Evolutionary conservation across 2,329 filamentous ascomycete species (phyloP), one percentile per base, ranked within the genome.

Genomic region (Rutstroemia sp.): DNA sequence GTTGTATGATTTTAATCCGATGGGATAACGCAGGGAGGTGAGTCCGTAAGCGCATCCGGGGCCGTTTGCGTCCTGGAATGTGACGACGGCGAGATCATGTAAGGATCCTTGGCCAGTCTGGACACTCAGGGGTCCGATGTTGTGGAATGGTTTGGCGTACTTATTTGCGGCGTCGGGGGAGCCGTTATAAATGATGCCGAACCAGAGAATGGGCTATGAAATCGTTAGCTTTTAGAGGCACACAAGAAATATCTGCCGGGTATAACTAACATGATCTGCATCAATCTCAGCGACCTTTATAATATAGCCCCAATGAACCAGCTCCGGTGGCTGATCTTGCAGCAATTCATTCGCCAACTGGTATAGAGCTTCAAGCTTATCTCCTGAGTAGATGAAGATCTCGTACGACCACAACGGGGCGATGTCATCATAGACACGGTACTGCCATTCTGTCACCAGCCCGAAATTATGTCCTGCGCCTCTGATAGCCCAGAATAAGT

Each of bases 401-500:
- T 53, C 30, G 8, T 39, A 53, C 39, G 41, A 47, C 27, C 41
- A 47, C 9, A 23, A 37, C 19, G 41, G 51, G 5, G 51, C 41
- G n/a, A 9, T 47, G 23, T 53, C 27, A 18, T 37, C 41, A 46
- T 49, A 49, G 25, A 49, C 25, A 34, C 38, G 14, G 37, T 52
- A 57, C 8, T 39, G 25, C 45, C 42, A 46, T 41, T 49, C 49
- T 16, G 71, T 74, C 2, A 74, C 73, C 23, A 76, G 69, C n/a
- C 73, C 75, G 56, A 77, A 76, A 58, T 72, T 75, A 52, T 62
- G 77, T 2, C 56, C 58, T 10, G 58, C 52, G 4, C 63, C 55
- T 23, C 54, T 21, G 38, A 62, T 27, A 52, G 71, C 75, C 75
- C 75, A 78, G 65, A 77, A 79, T 2, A 79, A 67, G 38, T 79